phyloP scores from a whole-genome alignment of 2,329 filamentous ascomycete species.

The Coniochaeta prunicola region DNA sequence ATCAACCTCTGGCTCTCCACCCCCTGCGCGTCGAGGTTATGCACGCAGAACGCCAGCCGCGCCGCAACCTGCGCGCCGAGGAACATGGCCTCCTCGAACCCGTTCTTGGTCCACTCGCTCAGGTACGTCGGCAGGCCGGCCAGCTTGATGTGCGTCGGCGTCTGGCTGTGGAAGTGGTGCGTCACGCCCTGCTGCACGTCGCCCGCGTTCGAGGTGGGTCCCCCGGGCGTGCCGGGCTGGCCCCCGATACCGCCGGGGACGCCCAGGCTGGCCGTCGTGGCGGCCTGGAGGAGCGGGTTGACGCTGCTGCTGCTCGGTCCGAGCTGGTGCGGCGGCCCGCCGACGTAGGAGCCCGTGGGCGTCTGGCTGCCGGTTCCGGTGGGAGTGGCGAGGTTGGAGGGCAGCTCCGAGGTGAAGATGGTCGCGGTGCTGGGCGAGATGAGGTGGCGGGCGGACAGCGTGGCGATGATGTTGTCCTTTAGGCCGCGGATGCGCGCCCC shows the following conservation, averaged over 20 bases:
- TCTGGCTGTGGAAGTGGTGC: slow-evolving; percentile 57
- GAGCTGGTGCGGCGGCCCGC: slow-evolving; percentile 39
- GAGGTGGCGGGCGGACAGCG: slow-evolving; percentile 73
- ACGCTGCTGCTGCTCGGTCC: slow-evolving; percentile 46
- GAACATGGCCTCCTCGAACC: slow-evolving; percentile 76
- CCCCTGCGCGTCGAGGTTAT: slow-evolving; percentile 47
- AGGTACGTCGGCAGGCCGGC: slow-evolving; percentile 78
- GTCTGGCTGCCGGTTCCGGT: slow-evolving; percentile 87
- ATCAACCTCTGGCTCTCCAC: slow-evolving; percentile 47
- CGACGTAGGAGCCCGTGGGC: slow-evolving; percentile 59
- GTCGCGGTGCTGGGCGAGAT: slow-evolving; percentile 89
- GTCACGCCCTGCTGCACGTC: slow-evolving; percentile 20
- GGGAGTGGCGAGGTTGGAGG: slow-evolving; percentile 87
- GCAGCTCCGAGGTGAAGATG: slow-evolving; percentile 95
- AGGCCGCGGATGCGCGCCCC: slow-evolving; percentile 70
- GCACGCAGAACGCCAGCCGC: slow-evolving; percentile 49
- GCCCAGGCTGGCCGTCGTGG: slow-evolving; percentile 62
- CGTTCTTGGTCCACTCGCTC: slow-evolving; percentile 79
- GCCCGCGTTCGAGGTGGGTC: slow-evolving; percentile 23
- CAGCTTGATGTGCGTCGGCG: slow-evolving; percentile 76
- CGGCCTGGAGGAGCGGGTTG: slow-evolving; percentile 86
- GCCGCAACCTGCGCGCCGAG: slow-evolving; percentile 82
- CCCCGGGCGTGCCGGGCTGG: slow-evolving; percentile 24
- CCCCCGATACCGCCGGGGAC: slow-evolving; percentile 30
- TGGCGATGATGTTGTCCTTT: slow-evolving; percentile 78